Conservation (phyloP, 2,329 filamentous ascomycete genomes). For the Talaromyces marneffei region DNA sequence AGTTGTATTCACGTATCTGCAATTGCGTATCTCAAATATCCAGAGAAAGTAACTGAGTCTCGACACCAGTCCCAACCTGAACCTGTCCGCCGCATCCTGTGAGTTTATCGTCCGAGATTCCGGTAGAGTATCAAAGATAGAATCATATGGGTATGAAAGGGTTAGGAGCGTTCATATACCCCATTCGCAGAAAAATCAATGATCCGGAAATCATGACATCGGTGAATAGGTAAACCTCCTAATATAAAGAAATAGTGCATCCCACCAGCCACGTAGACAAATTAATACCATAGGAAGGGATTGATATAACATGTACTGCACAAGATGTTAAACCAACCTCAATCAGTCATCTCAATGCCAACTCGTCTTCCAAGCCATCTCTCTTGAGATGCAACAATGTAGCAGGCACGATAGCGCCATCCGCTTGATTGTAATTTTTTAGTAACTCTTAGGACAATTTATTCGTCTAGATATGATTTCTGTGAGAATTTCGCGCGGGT, state of each 20-base stretch:
- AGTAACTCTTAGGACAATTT: not conserved
- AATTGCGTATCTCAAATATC: not conserved
- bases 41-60: too few relatives aligned
- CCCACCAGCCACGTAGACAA: not conserved
- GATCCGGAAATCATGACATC: too few relatives aligned
- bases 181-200: too few relatives aligned
- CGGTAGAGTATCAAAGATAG: not conserved
- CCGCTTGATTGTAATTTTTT: not conserved
- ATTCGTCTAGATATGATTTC: not conserved
- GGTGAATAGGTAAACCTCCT: too few relatives aligned
- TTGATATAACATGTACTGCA: not conserved
- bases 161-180: too few relatives aligned
- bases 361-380: not conserved
- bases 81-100: too few relatives aligned
- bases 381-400: not conserved
- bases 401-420: not conserved
- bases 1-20: not conserved
- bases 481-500: not conserved
- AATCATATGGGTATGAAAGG: too few relatives aligned
- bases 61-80: too few relatives aligned
- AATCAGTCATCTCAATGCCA: not conserved
- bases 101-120: not conserved
- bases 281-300: not conserved
- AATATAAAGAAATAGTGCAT: not conserved
- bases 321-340: not conserved